These are phyloP conservation scores for Kwoniella europaea DNA, from an alignment of 768 basidiomycete genomes.

Conservation along the genomic window DNA sequence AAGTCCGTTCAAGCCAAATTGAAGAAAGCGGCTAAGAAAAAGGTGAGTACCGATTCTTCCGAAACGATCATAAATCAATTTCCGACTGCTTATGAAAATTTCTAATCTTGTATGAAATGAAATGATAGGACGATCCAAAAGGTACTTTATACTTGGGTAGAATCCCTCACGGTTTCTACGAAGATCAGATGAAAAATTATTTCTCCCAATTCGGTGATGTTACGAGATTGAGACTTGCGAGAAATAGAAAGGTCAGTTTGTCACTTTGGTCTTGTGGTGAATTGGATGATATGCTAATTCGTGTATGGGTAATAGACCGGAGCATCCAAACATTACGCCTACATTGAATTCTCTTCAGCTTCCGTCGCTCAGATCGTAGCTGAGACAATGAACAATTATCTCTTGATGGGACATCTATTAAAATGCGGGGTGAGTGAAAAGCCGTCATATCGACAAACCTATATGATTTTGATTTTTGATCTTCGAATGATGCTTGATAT, in stretches of 20 bases:
- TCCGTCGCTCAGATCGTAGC: slow-evolving; percentile 92
- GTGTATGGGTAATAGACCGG: slow-evolving; percentile 70
- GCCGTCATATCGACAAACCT: neutral
- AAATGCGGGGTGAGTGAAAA: slow-evolving; percentile 66
- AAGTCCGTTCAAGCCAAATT: slow-evolving; percentile 69
- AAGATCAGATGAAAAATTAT: slow-evolving; percentile 88
- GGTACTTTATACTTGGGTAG: slow-evolving; percentile 89
- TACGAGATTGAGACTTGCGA: slow-evolving; percentile 82
- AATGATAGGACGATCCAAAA: slow-evolving; percentile 66
- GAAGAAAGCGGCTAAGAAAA: slow-evolving; percentile 66
- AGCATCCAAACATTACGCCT: slow-evolving; percentile 93
- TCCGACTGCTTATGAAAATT: no score
- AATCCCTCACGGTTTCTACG: slow-evolving; percentile 96
- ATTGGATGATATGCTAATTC: neutral
- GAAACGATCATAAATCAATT: no score
- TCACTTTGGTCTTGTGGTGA: neutral
- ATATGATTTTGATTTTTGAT: no score
- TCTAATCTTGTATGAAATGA: no score
- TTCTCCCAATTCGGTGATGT: slow-evolving; percentile 94
- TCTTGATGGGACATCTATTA: slow-evolving; percentile 91
- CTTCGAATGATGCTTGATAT: no score
- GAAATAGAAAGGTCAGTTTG: slow-evolving; percentile 79
- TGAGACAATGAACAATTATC: slow-evolving; percentile 99
- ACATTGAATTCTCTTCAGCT: slow-evolving; percentile 88
- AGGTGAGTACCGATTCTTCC: slow-evolving; percentile 62